Conservation (phyloP, 106 monocot genomes). For the Dioscorea alata region DNA sequence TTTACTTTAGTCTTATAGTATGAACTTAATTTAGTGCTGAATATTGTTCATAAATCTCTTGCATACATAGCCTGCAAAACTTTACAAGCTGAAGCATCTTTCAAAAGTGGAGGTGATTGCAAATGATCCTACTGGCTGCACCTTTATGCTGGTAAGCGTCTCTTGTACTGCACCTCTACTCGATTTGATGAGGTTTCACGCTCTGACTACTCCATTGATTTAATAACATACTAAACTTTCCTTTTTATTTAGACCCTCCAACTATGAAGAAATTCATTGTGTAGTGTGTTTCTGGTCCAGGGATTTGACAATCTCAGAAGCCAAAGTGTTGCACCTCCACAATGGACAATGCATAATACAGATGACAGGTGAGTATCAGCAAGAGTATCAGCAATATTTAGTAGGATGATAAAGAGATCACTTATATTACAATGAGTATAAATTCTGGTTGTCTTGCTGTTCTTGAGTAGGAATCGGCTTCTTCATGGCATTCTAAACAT, state of each 20-base stretch:
- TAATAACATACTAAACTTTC: too few relatives aligned
- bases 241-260: too few relatives aligned
- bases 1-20: too few relatives aligned
- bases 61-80: conserved; percentile 65
- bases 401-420: too few relatives aligned
- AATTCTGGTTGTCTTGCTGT: not conserved
- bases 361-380: conserved; percentile 69
- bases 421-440: too few relatives aligned
- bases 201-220: not conserved
- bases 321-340: conserved; percentile 91
- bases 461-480: conserved; percentile 63
- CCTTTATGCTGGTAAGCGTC: conserved; percentile 76
- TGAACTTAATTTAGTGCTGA: too few relatives aligned
- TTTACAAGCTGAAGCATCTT: conserved; percentile 96
- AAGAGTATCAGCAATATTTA: not conserved
- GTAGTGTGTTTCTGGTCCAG: conserved; percentile 21
- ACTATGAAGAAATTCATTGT: too few relatives aligned
- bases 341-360: conserved; percentile 94
- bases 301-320: conserved; percentile 99
- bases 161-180: not conserved
- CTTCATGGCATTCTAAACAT: conserved; percentile 79
- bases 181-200: not conserved
- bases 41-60: not conserved
- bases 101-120: conserved; percentile 81
- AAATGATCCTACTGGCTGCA: conserved; percentile 90